These are phyloP conservation scores for Nakazawaea holstii DNA, from an alignment of 805 yeast species.

Conservation along the genomic window DNA sequence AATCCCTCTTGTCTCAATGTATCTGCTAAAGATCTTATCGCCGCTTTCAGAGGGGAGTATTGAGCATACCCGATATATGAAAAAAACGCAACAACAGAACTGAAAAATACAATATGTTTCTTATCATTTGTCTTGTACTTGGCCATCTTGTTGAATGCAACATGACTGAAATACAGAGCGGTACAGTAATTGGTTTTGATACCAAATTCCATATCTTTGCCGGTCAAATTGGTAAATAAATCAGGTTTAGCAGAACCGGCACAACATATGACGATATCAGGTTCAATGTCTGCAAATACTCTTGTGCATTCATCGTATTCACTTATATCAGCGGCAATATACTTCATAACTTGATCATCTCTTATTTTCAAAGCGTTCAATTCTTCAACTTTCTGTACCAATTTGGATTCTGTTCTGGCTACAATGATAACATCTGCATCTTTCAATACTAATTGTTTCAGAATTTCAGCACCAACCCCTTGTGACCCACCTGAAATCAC, in stretches of 20 bases:
- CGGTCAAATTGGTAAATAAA: constrained; percentile 61
- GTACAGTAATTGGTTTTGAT: constrained; percentile 68
- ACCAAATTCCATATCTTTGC: constrained; percentile 55
- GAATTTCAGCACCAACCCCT: constrained; percentile 83
- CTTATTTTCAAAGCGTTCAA: neutral
- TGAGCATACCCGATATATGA: constrained; percentile 90
- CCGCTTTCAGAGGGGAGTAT: constrained; percentile 87
- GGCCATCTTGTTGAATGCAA: constrained; percentile 41
- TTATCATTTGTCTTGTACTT: neutral
- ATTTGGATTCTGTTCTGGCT: constrained; percentile 66
- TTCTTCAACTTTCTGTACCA: constrained; percentile 30
- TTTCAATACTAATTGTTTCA: constrained; percentile 42
- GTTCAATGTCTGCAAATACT: constrained; percentile 39
- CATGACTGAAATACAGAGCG: constrained; percentile 66
- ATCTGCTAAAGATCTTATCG: constrained; percentile 69
- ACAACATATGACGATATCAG: constrained; percentile 77
- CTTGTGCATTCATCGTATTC: constrained; percentile 42
- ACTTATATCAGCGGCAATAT: constrained; percentile 62
- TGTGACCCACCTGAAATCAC: constrained; percentile 93
- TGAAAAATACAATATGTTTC: constrained; percentile 51
- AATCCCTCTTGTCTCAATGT: constrained; percentile 76
- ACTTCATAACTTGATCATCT: constrained; percentile 28
- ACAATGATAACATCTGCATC: constrained; percentile 69
- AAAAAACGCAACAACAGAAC: constrained; percentile 77
- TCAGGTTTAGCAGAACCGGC: constrained; percentile 87